phyloP scores from a whole-genome alignment of 1,284 basidiomycete genomes.

The Sanguinoderma infundibulare region DNA sequence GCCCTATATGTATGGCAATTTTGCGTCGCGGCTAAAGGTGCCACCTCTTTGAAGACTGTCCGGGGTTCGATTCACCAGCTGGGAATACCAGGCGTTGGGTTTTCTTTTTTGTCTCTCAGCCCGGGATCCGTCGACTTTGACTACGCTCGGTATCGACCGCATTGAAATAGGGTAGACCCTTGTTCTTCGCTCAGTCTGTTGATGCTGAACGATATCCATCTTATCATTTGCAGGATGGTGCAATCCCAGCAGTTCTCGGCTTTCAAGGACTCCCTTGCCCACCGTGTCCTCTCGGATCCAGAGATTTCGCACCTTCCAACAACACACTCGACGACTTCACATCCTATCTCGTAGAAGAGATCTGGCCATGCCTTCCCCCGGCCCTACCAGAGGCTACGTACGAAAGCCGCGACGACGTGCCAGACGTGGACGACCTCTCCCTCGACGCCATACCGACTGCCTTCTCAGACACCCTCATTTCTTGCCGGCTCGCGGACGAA shows the following conservation, averaged over 20 bases:
- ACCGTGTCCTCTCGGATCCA: conserved; percentile 40
- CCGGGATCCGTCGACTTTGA: too few species aligned
- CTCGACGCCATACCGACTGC: conserved; percentile 38
- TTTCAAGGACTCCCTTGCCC: conserved; percentile 54
- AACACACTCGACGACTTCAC: conserved; percentile 54
- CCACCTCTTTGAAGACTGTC: too few species aligned
- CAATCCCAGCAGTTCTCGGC: conserved; percentile 30
- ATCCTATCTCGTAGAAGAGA: conserved; percentile 51
- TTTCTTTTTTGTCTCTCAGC: too few species aligned
- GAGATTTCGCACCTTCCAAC: conserved; percentile 27
- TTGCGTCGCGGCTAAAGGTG: too few species aligned
- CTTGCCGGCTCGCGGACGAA: conserved; percentile 44
- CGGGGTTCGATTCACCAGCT: too few species aligned
- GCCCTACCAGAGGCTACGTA: conserved; percentile 43
- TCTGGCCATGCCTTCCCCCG: conserved; percentile 47
- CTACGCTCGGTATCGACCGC: too few species aligned
- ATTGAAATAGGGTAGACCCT: not conserved
- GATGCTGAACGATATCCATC: not conserved
- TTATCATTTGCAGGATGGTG: not conserved
- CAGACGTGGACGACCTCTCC: conserved; percentile 40
- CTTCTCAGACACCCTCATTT: conserved; percentile 52
- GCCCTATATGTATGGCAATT: too few species aligned
- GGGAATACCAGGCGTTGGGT: too few species aligned
- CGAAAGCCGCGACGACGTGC: conserved; percentile 35
- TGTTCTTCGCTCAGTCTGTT: too few species aligned